Evolutionary conservation across 2,329 filamentous ascomycete genomes (phyloP).

Genomic region (Talaromyces funiculosus): DNA sequence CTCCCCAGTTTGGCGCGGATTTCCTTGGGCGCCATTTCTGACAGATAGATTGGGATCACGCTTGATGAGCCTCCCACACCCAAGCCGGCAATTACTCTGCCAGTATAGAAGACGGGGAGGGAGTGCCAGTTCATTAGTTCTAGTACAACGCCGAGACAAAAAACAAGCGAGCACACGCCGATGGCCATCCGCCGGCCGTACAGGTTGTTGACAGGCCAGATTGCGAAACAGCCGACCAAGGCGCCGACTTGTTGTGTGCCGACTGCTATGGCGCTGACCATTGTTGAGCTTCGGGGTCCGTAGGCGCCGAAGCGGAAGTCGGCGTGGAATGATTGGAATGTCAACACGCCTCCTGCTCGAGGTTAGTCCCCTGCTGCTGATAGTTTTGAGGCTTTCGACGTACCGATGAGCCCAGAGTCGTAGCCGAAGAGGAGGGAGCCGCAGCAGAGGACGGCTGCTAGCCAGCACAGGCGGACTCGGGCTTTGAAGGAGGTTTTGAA

Average conservation of each 20-base stretch:
- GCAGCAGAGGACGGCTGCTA: slow-evolving; percentile 48
- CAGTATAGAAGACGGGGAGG: slow-evolving; percentile 42
- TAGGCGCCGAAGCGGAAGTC: slow-evolving; percentile 35
- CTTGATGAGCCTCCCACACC: slow-evolving; percentile 46
- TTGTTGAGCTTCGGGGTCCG: slow-evolving; percentile 35
- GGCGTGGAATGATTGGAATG: slow-evolving; percentile 39
- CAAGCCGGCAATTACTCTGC: slow-evolving; percentile 44
- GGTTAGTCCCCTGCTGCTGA: background rate
- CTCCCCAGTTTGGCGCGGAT: slow-evolving; percentile 46
- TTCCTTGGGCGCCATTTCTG: slow-evolving; percentile 44
- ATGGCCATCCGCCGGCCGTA: slow-evolving; percentile 44
- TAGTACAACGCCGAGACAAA: slow-evolving; percentile 42
- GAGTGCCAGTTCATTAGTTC: slow-evolving; percentile 46
- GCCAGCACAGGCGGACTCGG: slow-evolving; percentile 47
- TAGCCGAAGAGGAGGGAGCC: slow-evolving; percentile 45
- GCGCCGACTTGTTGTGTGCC: slow-evolving; percentile 50
- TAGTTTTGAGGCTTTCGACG: background rate
- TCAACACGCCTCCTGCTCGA: slow-evolving; percentile 41
- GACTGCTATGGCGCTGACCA: slow-evolving; percentile 45
- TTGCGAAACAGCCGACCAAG: slow-evolving; percentile 47
- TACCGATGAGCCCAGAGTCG: slow-evolving; percentile 42
- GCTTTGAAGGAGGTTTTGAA: slow-evolving; percentile 26
- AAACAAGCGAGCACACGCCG: slow-evolving; percentile 42
- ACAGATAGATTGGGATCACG: slow-evolving; percentile 40
- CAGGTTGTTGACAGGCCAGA: slow-evolving; percentile 45